Evolutionary conservation across 306 rosid genomes (phyloP).

Genomic region (Quercus robur): DNA sequence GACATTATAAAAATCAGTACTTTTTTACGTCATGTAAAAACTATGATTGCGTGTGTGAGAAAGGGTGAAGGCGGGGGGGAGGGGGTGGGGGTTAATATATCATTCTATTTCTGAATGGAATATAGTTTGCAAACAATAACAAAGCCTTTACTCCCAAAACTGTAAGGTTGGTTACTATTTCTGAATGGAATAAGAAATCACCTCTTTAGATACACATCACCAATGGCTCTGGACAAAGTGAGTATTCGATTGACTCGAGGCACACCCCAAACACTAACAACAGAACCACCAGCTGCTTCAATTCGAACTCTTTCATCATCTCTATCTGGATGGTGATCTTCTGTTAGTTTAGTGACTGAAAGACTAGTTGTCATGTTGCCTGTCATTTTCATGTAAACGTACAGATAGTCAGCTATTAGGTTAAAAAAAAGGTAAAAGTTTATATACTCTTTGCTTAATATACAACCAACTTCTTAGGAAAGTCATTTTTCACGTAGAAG

Average conservation of each 20-base stretch:
- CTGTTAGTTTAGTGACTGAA: background rate
- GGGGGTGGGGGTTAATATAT: background rate
- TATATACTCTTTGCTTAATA: background rate
- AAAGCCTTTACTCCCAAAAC: no score
- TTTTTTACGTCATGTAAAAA: background rate
- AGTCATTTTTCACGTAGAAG: no score
- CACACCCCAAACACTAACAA: background rate
- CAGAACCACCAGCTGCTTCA: conserved; percentile 4
- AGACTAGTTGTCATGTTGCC: background rate
- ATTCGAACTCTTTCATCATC: conserved; percentile 7
- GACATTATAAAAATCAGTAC: background rate
- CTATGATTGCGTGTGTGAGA: no score
- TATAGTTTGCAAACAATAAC: no score
- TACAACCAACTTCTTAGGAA: no score
- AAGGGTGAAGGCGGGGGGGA: no score
- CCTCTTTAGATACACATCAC: conserved; percentile 8
- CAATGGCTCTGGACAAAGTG: background rate
- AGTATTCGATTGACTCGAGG: background rate
- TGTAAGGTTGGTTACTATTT: no score
- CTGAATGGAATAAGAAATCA: background rate
- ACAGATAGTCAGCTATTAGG: background rate
- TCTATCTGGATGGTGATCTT: conserved; percentile 8
- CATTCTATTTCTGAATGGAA: background rate
- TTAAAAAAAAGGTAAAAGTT: background rate
- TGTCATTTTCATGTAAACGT: background rate